Percentiles rank a stretch among this genome's conserved stretches.
These are phyloP conservation scores for Aspergillus steynii DNA, from an alignment of 495 filamentous ascomycete species.

Conservation along the genomic window DNA sequence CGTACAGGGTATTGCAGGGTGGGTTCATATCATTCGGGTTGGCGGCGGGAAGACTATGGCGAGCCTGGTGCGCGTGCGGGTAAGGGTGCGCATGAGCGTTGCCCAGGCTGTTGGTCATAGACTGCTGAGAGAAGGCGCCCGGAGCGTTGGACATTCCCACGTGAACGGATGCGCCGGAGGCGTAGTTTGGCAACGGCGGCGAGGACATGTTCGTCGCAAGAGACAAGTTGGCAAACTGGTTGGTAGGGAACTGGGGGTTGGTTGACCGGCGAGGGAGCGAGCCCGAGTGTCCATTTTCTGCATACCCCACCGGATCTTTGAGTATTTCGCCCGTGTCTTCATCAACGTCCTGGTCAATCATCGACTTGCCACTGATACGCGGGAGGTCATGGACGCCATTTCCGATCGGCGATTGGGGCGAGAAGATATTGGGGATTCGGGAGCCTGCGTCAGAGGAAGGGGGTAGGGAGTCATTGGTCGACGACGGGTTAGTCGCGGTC, in stretches of 20 bases:
- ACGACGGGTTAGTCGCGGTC: conserved; percentile 60
- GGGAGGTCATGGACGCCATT: conserved; percentile 70
- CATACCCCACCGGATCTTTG: conserved; percentile 82
- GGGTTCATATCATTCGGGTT: conserved; percentile 98
- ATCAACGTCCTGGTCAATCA: conserved; percentile 83
- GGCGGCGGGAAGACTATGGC: conserved; percentile 79
- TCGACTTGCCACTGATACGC: conserved; percentile 74
- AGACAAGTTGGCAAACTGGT: conserved; percentile 69
- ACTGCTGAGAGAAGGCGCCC: conserved; percentile 63
- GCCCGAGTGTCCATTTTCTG: conserved; percentile 66
- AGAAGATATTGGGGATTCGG: conserved; percentile 74
- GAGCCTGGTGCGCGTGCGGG: conserved; percentile 57
- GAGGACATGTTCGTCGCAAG: conserved; percentile 65
- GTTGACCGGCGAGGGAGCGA: conserved; percentile 63
- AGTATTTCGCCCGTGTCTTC: conserved; percentile 84
- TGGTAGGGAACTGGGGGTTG: conserved; percentile 70
- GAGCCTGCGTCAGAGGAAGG: conserved; percentile 59
- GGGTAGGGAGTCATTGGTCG: conserved; percentile 55
- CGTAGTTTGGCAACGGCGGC: conserved; percentile 52
- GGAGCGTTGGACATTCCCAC: conserved; percentile 54
- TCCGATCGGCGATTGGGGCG: conserved; percentile 79
- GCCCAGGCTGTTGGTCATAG: conserved; percentile 45
- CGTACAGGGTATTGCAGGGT: conserved; percentile 96
- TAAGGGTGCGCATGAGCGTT: conserved; percentile 56
- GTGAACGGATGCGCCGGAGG: conserved; percentile 31